Evolutionary conservation across 768 basidiomycete genomes (phyloP), one percentile per base, ranked within the genome.

Genomic region (Hygrophoropsis aurantiaca): DNA sequence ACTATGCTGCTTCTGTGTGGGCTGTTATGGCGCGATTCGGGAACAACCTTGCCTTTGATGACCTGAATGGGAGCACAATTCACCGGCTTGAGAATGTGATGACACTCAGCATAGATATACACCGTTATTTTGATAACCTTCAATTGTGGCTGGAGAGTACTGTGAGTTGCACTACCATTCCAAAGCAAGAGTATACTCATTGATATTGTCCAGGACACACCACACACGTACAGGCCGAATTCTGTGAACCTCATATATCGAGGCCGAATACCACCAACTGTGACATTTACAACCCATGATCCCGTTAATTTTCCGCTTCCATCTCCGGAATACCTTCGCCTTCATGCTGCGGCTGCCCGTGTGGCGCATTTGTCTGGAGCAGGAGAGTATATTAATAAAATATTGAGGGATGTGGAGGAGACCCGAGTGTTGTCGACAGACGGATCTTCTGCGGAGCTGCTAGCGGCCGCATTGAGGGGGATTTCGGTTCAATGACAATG

Each of bases 281-380:
- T 67, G 24, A 60, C 56, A 32, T 72, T 71, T 42, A 62, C 51
- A 20, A 61, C 60, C 6, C 38, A 62, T 3, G 54, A 67, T 48
- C 54, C 53, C 1, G 47, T 23, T 8, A 53, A 46, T 23, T 44
- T 57, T 35, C 64, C 67, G 1, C 40, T 72, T 38, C 72, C 74
- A 23, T 59, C 56, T 30, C 55, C 59, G 15, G 40, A 32, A 11
- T 68, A 68, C 47, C 61, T 73, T 21, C 50, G 52, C 5, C 55
- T 75, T 36, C 74, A 74, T 44, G 72, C 71, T n/a, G 61, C 67
- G 19, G 73, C 70, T 44, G 68, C 72, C 15, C 60, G 65, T 42
- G 62, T 73, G 2, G 68, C 69, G 24, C 62, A 68, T 52, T 57
- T 73, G 25, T 73, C 72, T 3, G 72, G 74, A 25, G 74, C 68